Base-by-base conservation (phyloP, 306 rosid species). In the Cucumis hystrix region DNA sequence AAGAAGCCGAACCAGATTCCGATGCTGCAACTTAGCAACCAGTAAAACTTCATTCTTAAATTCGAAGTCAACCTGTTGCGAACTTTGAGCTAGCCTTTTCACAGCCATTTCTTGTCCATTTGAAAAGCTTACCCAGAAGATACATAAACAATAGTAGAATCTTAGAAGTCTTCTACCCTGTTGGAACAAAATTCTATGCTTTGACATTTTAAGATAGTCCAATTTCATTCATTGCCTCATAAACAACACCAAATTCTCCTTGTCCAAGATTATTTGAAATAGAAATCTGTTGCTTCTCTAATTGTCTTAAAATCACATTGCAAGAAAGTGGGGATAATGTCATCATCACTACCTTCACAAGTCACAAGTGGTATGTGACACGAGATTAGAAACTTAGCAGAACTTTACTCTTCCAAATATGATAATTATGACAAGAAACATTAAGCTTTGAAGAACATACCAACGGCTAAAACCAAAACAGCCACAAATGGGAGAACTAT, bases 221-320 rank as follows among this genome's bases (percentile, higher is more conserved):
- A 11, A 40, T 41, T 68, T 10, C 11, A 17, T 6, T 45, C 64
- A 5, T 74, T 56, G 58, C 82, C 77, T 43, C 71, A 21, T 79
- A 71, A 57, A 79, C 82, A 2, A 16, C 30, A 14, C 71, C 82
- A 79, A 79, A 79, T 14, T 61, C 82, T 6, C 77, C 81, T 57
- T 69, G 63, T 45, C 82, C 77, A 71, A 79, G 82, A 17, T 79
- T 79, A 58, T 71, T 71, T 79, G 43, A 61, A 25, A 47, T 66
- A 2, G 77, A 57, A 12, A 70, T 79, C 21, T 1, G 82, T 70
- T 59, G 82, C 82, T 5, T 40, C 51, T 25, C 13, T 79, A 12
- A 79, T 72, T 2, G 20, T 43, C 25, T 47, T 16, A 9, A 79
- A 79, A 35, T 70, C 82, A 18, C 9, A 79, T 59, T 70, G 69